A percentile compares a stretch with the other conserved stretches of the same genome.
Conservation (phyloP, 2,329 filamentous ascomycete genomes). For the Fusarium transvaalense region DNA sequence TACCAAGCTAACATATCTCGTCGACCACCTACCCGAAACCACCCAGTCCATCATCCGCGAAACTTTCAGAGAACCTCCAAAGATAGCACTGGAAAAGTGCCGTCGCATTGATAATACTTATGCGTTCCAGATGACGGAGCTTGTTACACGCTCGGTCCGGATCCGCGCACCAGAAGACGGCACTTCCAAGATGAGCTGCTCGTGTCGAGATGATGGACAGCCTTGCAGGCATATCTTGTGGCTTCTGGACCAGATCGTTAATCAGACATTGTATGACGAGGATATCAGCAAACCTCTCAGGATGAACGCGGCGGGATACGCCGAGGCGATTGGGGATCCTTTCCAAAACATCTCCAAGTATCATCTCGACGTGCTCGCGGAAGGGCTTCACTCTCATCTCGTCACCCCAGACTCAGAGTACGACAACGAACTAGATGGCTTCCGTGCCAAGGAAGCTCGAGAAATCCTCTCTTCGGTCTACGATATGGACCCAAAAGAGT, state of each 20-base stretch:
- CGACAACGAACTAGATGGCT: constrained; percentile 49
- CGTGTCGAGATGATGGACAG: constrained; percentile 54
- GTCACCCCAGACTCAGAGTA: constrained; percentile 51
- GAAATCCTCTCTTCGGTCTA: constrained; percentile 65
- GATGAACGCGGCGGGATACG: constrained; percentile 59
- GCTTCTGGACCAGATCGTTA: constrained; percentile 66
- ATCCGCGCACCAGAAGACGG: constrained; percentile 59
- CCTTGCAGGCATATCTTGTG: constrained; percentile 67
- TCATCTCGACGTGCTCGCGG: constrained; percentile 65
- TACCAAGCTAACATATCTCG: constrained; percentile 56
- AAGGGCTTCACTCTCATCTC: constrained; percentile 64
- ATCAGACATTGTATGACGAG: constrained; percentile 60
- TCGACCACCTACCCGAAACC: constrained; percentile 55
- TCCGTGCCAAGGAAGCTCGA: constrained; percentile 62
- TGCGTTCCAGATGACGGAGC: constrained; percentile 68
- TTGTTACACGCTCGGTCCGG: constrained; percentile 64
- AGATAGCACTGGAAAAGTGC: constrained; percentile 64
- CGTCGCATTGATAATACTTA: constrained; percentile 62
- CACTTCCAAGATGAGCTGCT: constrained; percentile 60
- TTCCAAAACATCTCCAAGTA: constrained; percentile 64
- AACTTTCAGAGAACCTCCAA: constrained; percentile 62
- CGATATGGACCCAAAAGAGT: constrained; percentile 55
- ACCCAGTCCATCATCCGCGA: constrained; percentile 58
- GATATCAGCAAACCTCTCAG: constrained; percentile 55
- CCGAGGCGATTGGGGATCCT: constrained; percentile 62